These are phyloP conservation scores for Exophiala mesophila DNA, from an alignment of 2,329 filamentous ascomycete genomes.

Conservation along the genomic window DNA sequence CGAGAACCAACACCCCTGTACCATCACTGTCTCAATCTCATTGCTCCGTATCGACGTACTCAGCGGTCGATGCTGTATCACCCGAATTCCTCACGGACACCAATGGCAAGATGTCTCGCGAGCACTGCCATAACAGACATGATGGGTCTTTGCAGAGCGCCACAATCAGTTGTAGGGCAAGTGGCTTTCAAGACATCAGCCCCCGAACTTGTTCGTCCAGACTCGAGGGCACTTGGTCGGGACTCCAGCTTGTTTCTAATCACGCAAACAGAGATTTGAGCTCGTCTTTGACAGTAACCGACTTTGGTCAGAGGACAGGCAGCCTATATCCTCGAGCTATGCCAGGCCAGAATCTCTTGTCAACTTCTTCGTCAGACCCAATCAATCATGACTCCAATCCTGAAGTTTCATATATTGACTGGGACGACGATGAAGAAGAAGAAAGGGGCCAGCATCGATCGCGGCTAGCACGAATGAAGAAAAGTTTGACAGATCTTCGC, in stretches of 20 bases:
- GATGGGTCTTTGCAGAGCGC: neutral
- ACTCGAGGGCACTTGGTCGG: neutral
- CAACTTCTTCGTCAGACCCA: neutral
- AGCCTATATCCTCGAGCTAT: neutral
- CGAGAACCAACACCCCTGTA: slow-evolving; percentile 14
- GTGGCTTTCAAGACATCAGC: neutral
- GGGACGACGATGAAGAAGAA: slow-evolving; percentile 18
- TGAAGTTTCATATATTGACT: slow-evolving; percentile 23
- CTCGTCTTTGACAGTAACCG: neutral
- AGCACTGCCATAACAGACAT: neutral
- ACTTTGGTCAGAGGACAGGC: neutral
- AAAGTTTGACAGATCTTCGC: slow-evolving; percentile 18
- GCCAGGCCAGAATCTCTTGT: neutral
- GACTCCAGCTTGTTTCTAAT: neutral
- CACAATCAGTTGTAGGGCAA: neutral
- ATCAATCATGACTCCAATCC: neutral
- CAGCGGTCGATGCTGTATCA: neutral
- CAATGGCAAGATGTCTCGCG: neutral
- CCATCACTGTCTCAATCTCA: slow-evolving; percentile 17
- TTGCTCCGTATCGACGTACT: slow-evolving; percentile 6
- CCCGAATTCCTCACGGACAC: neutral
- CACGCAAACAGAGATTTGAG: neutral
- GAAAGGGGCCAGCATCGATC: neutral
- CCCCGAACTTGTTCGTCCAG: neutral
- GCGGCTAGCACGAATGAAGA: slow-evolving; percentile 14